Evolutionary conservation across 2,329 filamentous ascomycete genomes (phyloP), one percentile per base, ranked within the genome.

Genomic region (Juglanconis juglandina): DNA sequence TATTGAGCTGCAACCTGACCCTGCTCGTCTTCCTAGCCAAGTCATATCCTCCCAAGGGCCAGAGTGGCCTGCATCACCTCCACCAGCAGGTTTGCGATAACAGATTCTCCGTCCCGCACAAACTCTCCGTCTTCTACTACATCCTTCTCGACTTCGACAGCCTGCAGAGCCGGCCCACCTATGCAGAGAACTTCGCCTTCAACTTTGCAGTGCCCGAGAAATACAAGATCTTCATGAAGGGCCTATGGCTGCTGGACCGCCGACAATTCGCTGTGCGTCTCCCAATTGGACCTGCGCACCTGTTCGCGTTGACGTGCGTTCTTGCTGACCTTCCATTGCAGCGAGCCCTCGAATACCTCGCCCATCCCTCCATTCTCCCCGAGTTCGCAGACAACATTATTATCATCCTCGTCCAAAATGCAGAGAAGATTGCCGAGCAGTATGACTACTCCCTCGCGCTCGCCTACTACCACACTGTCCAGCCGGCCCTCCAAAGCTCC

Each of bases 361-460:
- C 90, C 4, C 88, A 95, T 68, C 91, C 92, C 0, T 91, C 89
- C 1, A 81, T 96, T 4, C 86, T 88, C 24, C 87, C 90, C 41
- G 92, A 92, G 57, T 96, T 95, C 68, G 84, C 90, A 59, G 91
- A 95, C 74, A 90, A 96, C 63, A 93, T 96, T 56, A 81, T 95
- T 66, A 82, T 83, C 33, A 81, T 83, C 4, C 82, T 95, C 4
- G 84, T 91, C 55, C 81, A 83, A 42, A 81, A 86, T 64, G 80
- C 86, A 30, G 75, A 82, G 42, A 76, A 80, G 47, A 35, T 32
- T 7, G 46, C 17, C 24, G 24, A 48, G 4, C 46, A 48, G 24
- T 76, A 81, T 59, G 87, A 91, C 69, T 83, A 85, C 67, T 81
- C 77, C 33, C 79, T 93, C 2, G 83, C 90, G 0, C 80, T 95